These are phyloP conservation scores for Euptelea pleiosperma DNA, from an alignment of 164 flowering plant genomes.

Conservation along the genomic window DNA sequence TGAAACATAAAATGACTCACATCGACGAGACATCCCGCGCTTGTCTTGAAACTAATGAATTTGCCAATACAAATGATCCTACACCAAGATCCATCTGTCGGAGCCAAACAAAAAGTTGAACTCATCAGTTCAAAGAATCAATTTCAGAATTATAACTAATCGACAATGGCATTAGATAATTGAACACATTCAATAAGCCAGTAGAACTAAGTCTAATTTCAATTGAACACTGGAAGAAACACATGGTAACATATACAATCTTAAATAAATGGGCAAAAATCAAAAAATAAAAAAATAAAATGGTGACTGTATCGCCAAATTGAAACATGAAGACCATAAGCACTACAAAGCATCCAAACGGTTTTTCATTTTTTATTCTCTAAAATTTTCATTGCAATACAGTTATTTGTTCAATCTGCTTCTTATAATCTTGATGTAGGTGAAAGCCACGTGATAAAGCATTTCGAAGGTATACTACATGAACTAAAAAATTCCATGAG, in stretches of 20 bases:
- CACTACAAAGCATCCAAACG: no score
- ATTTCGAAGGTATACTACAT: background rate
- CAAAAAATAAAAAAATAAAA: no score
- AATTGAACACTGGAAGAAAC: no score
- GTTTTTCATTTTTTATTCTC: no score
- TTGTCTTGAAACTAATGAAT: conserved; percentile 85
- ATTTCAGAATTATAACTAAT: background rate
- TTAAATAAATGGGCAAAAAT: no score
- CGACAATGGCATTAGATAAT: background rate
- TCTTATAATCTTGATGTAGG: no score
- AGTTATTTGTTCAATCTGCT: no score
- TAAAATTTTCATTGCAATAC: no score
- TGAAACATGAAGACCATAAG: no score
- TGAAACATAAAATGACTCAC: conserved; percentile 41
- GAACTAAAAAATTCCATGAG: background rate
- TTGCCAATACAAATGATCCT: conserved; percentile 83
- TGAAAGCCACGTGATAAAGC: background rate
- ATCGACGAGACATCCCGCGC: conserved; percentile 51
- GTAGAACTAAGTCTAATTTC: background rate
- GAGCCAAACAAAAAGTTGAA: conserved; percentile 5
- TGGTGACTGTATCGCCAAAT: no score
- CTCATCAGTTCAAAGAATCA: conserved; percentile 6
- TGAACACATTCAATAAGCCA: background rate
- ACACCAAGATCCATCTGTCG: conserved; percentile 95
- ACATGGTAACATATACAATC: no score